Base-by-base conservation (phyloP, 495 filamentous ascomycete genomes). In the Penicillium lividum region DNA sequence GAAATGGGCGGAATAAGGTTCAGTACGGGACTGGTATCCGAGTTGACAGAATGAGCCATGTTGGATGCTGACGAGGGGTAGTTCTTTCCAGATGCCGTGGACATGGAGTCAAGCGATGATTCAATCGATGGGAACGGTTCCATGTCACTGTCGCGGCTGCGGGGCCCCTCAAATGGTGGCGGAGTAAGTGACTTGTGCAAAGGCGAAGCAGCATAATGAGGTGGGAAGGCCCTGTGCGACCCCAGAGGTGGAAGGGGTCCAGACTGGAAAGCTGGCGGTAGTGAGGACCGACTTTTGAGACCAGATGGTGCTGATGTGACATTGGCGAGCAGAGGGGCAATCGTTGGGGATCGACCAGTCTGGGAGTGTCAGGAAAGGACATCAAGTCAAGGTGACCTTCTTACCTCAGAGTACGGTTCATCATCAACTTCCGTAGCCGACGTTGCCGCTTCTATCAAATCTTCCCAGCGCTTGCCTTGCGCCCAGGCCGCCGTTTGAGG, bases 391-490 rank as follows among this genome's bases (percentile, higher is more conserved):
- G 45, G 52, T 29, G 30, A 40, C 50, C 33, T 40, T 62, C 68
- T 63, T 57, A 78, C 75, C 65, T 78, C 75, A 8, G 90, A 84
- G 61, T 93, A 89, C 62, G 87, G 84, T 64, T 93, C 90, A 63
- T 94, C 91, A 73, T 94, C 92, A 44, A 69, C 82, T 79, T 96
- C 92, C 7, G 91, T 96, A 9, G 91, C 91, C 36, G 90, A 95
- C 15, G 92, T 88, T 25, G 90, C 90, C 9, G 92, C 92, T 72
- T 96, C 92, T 56, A 97, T 92, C 59, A 97, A 74, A 71, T 97
- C 92, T 72, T 96, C 91, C 92, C 92, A 97, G 66, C 92, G 81
- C 77, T 92, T 93, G 42, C 91, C 90, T 71, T 87, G 90, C 45
- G 87, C 83, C 60, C 82, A 85, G 8, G 83, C 83, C n/a, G 80